These are phyloP conservation scores for Boechera divaricarpa DNA, from an alignment of 345 rosid genomes.

Conservation along the genomic window DNA sequence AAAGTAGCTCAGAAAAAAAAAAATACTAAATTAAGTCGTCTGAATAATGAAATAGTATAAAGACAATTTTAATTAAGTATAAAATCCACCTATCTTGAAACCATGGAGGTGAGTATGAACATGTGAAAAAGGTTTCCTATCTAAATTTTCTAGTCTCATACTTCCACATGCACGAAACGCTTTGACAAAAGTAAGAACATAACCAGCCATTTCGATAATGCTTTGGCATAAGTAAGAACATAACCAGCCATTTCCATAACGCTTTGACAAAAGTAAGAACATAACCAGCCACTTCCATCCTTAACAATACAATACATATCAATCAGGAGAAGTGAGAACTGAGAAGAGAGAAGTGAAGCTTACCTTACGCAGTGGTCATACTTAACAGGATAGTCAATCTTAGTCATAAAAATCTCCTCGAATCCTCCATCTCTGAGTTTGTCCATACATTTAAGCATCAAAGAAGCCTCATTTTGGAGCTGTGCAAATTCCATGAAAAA, in stretches of 20 bases:
- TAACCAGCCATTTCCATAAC: background rate
- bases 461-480: conserved; percentile 84
- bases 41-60: background rate
- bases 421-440: conserved; percentile 79
- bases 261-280: conserved; percentile 16
- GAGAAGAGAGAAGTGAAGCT: conserved; percentile 18
- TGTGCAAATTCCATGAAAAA: conserved; percentile 37
- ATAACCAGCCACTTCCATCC: conserved; percentile 19
- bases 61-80: background rate
- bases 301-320: background rate
- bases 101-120: conserved; percentile 9
- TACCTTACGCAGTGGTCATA: conserved; percentile 84
- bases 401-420: conserved; percentile 74
- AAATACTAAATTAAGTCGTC: background rate
- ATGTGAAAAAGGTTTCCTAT: background rate
- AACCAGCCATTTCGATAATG: background rate
- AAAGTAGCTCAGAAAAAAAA: conserved; percentile 10
- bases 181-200: conserved; percentile 19
- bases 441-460: conserved; percentile 68
- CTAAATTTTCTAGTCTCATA: background rate
- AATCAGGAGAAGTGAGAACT: conserved; percentile 24
- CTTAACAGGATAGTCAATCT: conserved; percentile 79
- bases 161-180: conserved; percentile 6
- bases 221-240: conserved; percentile 15
- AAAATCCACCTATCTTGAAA: background rate